These are phyloP conservation scores for Amyloporia xantha DNA, from an alignment of 768 basidiomycete species.

Conservation along the genomic window DNA sequence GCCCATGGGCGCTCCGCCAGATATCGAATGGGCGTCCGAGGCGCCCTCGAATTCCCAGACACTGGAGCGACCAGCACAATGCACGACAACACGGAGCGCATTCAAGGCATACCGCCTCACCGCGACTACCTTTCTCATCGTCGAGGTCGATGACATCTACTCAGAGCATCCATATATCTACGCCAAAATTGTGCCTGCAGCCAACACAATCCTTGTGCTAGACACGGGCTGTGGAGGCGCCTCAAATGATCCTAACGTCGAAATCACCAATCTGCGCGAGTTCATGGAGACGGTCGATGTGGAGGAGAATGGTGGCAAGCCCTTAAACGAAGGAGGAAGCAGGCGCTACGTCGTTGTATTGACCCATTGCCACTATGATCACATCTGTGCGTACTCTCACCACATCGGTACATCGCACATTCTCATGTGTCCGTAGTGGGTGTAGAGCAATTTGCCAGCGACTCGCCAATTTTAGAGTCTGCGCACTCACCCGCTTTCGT, in stretches of 20 bases:
- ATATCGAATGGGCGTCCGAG: neutral
- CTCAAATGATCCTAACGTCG: constrained; percentile 33
- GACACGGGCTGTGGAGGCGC: constrained; percentile 52
- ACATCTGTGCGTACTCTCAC: constrained; percentile 38
- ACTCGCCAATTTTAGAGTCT: constrained; percentile 43
- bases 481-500: constrained; percentile 40
- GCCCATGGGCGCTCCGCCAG: neutral
- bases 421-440: constrained; percentile 31
- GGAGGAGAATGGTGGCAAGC: constrained; percentile 33
- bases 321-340: constrained; percentile 37
- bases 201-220: constrained; percentile 39
- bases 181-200: constrained; percentile 35
- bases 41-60: neutral
- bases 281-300: constrained; percentile 44
- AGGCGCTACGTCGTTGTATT: constrained; percentile 42
- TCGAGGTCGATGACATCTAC: constrained; percentile 46
- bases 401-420: neutral
- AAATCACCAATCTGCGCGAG: constrained; percentile 36
- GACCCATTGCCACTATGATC: constrained; percentile 54
- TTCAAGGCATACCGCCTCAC: constrained; percentile 32
- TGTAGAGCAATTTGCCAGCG: constrained; percentile 42
- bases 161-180: constrained; percentile 51
- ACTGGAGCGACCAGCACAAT: neutral
- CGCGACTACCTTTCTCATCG: constrained; percentile 35
- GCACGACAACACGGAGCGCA: constrained; percentile 12